phyloP scores from a whole-genome alignment of 2,329 filamentous ascomycete species.

The Apiospora kogelbergensis region DNA sequence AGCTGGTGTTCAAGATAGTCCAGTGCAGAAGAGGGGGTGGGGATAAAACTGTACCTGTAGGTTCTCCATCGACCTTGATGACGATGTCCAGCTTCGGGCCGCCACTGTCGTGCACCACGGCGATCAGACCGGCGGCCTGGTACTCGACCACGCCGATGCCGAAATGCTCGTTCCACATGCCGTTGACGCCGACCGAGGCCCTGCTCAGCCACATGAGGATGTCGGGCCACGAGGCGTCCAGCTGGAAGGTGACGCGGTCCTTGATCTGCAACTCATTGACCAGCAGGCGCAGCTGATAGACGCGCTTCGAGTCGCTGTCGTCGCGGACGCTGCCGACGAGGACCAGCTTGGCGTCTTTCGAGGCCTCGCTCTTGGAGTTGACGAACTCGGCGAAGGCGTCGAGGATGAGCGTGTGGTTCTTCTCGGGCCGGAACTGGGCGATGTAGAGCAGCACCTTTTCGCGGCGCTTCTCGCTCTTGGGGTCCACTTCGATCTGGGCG shows the following conservation, averaged over 20 bases:
- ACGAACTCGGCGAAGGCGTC: slow-evolving; percentile 80
- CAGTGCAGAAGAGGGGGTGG: not conserved
- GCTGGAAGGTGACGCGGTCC: slow-evolving; percentile 81
- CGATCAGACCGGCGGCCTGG: slow-evolving; percentile 89
- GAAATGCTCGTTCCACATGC: slow-evolving; percentile 99
- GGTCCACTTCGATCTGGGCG: slow-evolving; percentile 69
- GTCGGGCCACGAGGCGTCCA: slow-evolving; percentile 86
- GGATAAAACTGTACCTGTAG: slow-evolving; percentile 64
- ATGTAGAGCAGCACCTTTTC: slow-evolving; percentile 83
- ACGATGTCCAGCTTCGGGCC: slow-evolving; percentile 95
- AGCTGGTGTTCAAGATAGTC: not conserved
- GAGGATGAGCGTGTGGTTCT: slow-evolving; percentile 88
- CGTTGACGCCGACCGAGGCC: slow-evolving; percentile 86
- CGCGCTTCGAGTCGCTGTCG: slow-evolving; percentile 73
- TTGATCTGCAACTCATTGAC: slow-evolving; percentile 85
- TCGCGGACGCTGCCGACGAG: slow-evolving; percentile 93
- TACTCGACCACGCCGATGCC: slow-evolving; percentile 98
- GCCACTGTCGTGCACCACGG: slow-evolving; percentile 89
- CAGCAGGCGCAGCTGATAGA: slow-evolving; percentile 84
- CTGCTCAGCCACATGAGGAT: slow-evolving; percentile 77
- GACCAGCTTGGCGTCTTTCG: slow-evolving; percentile 65
- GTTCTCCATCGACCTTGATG: slow-evolving; percentile 71
- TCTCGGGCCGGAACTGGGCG: slow-evolving; percentile 95
- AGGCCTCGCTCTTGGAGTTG: slow-evolving; percentile 51
- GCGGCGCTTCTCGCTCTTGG: slow-evolving; percentile 66